Percentiles rank a stretch among this genome's conserved stretches.
These are phyloP conservation scores for Paspalum notatum DNA, from an alignment of 176 grass and related monocot genomes.

Conservation along the genomic window DNA sequence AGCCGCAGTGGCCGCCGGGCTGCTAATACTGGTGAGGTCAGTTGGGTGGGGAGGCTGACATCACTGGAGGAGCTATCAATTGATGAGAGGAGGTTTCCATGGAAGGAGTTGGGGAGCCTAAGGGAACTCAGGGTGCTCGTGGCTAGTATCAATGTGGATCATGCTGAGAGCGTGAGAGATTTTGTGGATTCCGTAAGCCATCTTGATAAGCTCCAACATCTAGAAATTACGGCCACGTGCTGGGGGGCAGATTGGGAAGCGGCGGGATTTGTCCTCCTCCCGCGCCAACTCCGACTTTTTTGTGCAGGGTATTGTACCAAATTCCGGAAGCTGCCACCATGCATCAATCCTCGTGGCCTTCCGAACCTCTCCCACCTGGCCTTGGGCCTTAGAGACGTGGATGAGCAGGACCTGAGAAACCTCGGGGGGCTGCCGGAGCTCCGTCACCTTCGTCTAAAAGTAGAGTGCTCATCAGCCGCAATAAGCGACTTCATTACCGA, in stretches of 20 bases:
- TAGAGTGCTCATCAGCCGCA: neutral
- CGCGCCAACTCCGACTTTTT: neutral
- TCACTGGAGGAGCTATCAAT: neutral
- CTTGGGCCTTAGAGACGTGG: rapidly evolving
- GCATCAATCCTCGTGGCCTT: neutral
- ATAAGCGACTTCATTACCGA: neutral
- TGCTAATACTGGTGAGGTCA: neutral
- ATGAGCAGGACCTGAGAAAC: neutral
- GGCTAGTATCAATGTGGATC: neutral
- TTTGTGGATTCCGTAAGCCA: neutral
- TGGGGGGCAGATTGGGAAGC: no score
- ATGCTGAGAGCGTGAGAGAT: neutral
- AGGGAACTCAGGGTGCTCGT: neutral
- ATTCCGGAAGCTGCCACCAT: neutral
- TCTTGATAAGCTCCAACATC: neutral
- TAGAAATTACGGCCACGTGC: neutral
- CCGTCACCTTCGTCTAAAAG: neutral
- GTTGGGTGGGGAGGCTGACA: neutral
- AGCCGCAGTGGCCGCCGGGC: rapidly evolving
- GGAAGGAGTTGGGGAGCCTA: neutral
- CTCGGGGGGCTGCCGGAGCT: neutral
- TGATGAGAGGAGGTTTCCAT: neutral
- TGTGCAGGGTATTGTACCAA: no score
- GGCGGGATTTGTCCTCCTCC: neutral
- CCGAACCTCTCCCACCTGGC: neutral